Percentiles rank a stretch among this genome's conserved stretches.
phyloP scores from a whole-genome alignment of 208 protist species.

The Trypanosomatidae sp. region DNA sequence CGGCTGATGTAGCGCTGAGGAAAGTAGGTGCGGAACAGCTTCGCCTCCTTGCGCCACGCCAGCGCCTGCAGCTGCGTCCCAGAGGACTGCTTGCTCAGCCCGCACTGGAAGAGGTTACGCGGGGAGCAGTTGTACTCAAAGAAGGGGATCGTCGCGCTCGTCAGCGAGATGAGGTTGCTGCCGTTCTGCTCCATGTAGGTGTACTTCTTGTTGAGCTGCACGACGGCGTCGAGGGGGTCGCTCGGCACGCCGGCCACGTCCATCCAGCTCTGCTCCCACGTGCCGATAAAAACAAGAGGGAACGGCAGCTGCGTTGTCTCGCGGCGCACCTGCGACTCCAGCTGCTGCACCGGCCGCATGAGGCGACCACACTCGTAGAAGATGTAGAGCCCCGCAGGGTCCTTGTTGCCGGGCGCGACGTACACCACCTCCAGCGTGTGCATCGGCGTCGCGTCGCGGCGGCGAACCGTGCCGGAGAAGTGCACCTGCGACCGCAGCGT shows the following conservation, averaged over 20 bases:
- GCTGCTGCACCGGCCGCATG: slow-evolving; percentile 95
- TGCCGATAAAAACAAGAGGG: slow-evolving; percentile 92
- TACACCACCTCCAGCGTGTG: slow-evolving; percentile 84
- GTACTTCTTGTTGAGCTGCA: slow-evolving; percentile 74
- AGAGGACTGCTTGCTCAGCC: slow-evolving; percentile 99
- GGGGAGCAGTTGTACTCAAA: slow-evolving; percentile 99
- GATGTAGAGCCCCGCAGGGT: slow-evolving; percentile 84
- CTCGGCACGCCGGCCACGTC: slow-evolving; percentile 94
- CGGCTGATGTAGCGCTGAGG: slow-evolving; percentile 98
- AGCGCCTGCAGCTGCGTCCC: slow-evolving; percentile 95
- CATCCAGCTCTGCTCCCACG: slow-evolving; percentile 98
- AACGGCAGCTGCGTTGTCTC: slow-evolving; percentile 61
- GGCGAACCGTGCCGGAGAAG: slow-evolving; percentile 59
- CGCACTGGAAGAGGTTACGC: slow-evolving; percentile 99
- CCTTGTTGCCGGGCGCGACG: slow-evolving; percentile 60
- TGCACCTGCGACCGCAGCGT: slow-evolving; percentile 47
- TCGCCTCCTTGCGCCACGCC: slow-evolving; percentile 97
- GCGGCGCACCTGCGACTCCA: slow-evolving; percentile 40
- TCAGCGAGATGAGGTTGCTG: slow-evolving; percentile 96
- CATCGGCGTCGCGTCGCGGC: slow-evolving; percentile 43
- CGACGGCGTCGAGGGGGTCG: slow-evolving; percentile 83
- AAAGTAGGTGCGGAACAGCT: slow-evolving; percentile 97
- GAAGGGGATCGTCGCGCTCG: slow-evolving; percentile 99
- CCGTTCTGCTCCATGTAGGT: slow-evolving; percentile 96
- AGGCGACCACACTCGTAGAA: slow-evolving; percentile 94